Base-by-base conservation (phyloP, 495 filamentous ascomycete species). In the Penicillium riverlandense region DNA sequence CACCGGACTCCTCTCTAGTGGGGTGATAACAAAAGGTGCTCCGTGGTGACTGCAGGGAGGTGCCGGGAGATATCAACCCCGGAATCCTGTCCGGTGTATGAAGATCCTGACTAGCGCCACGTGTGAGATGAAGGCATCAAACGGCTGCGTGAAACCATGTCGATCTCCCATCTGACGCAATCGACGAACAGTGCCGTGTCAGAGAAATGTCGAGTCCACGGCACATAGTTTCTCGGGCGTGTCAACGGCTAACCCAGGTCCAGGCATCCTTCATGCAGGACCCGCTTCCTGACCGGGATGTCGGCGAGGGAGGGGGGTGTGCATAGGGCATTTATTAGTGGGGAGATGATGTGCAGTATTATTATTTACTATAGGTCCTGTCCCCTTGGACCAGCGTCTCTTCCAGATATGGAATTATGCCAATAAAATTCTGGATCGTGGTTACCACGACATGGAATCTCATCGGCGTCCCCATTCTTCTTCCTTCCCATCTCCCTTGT, bases 71-170 rank as follows among this genome's bases (percentile, higher is more conserved):
- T 22, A 22, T 22, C 22, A 22, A 22, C 4, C 4, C 3, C 4
- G 22, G 22, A 6, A 22, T 37, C 35, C 48, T 43, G 41, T 48
- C 45, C 55, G 48, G 56, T 68, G 66, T 62, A 69, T 69, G 61
- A 62, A 58, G 61, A 70, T 65, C 62, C 61, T 52, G 57, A 63
- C 58, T 65, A 70, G 63, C 63, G 64, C 66, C 66, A 70, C 66
- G 61, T 67, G 66, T 58, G 55, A 50, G 50, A 50, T 52, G 53
- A 67, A 68, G 22, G 61, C 56, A 61, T 62, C 61, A 66, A 22
- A 68, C 65, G 62, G 61, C 64, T 68, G 60, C 57, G 61, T 65
- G 65, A 61, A 63, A 70, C 61, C 57, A 54, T 44, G 65, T 63
- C 63, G 67, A 70, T 70, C 67, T 62, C 58, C 59, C 63, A 63